Base-by-base conservation (phyloP, 1,284 basidiomycete species). In the Schizopora paradoxa region DNA sequence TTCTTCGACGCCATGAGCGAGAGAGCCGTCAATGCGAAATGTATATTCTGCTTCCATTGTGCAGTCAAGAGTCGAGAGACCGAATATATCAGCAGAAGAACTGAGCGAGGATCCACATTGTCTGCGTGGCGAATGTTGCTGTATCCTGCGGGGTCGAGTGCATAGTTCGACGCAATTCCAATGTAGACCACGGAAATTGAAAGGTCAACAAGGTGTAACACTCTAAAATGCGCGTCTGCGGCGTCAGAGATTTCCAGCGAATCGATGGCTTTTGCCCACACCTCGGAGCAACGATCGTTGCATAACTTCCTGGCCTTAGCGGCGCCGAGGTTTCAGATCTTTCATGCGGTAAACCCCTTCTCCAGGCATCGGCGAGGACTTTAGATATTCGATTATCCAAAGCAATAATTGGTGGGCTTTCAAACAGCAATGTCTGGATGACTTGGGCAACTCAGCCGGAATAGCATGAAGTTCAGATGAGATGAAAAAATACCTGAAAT, bases 1-100 rank as follows among this genome's bases (percentile, higher is more conserved):
- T 67, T 65, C 22, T 68, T 45, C 34, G 57, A 56, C 14, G 45
- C 56, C 25, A 58, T 45, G 58, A 61, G 66, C 51, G 70, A 47
- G 54, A 58, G 41, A 28, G 66, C 42, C 41, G 62, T 47, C 51
- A 61, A 54, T 56, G 69, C 62, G 61, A 37, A 59, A 37, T 6
- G n/a, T n/a, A n/a, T n/a, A n/a, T n/a, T n/a, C n/a, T n/a, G n/a
- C 5, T 21, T 21, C 37, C 41, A 29, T 6, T 34, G 10, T n/a
- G 27, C 40, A 18, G 21, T 43, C 8, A 47, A 32, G 16, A 43
- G 39, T 8, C 49, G 36, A 19, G 45, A 47, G n/a, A 33, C 18
- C 18, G 49, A 13, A 27, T 51, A 51, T 4, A 51, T 16, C 35
- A 37, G 29, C n/a, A 51, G 26, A 21, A 16, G 35, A 21, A 36